Evolutionary conservation across 2,329 filamentous ascomycete species (phyloP), one percentile per base, ranked within the genome.

Genomic region (Aureobasidium mangrovei): DNA sequence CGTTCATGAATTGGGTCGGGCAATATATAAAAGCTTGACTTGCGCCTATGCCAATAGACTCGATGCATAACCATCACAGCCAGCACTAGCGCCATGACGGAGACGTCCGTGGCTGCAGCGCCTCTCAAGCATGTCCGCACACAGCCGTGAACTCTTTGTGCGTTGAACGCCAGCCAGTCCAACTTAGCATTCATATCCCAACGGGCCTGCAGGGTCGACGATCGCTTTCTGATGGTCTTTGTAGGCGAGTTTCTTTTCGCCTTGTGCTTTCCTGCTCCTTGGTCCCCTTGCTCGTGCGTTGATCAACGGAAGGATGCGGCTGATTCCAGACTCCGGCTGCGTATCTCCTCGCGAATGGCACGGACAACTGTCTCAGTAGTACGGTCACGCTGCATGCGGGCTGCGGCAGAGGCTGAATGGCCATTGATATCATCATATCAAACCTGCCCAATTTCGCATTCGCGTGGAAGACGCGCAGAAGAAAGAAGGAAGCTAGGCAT

Each of bases 51-150:
- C 46, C 46, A 49, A 49, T 49, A 49, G 46, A 35, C 35, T 49
- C 46, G 46, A 49, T 26, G 46, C 46, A 49, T 49, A 49, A 36
- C 46, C 46, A 49, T 29, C 36, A 49, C 46, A 49, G 46, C 46
- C 46, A 49, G 36, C 36, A 49, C 46, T 49, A 49, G 46, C 46
- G 46, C 46, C 35, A 32, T 28, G 36, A 28, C 35, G 26, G 40
- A 31, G 46, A 36, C 27, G 46, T 26, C 40, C 35, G 46, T 49
- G 46, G 46, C 46, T 49, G 39, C 45, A 41, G n/a, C 39, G 39
- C 39, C 7, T 49, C n/a, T 49, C n/a, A 28, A 49, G 46, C 46
- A 40, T 38, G 36, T 40, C 36, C 27, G 8, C 44, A 36, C 10
- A 33, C 9, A 47, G 26, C 32, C 9, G 44, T 28, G 35, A 49